Percentiles rank a stretch among this genome's conserved stretches.
Evolutionary conservation across 2,329 filamentous ascomycete genomes (phyloP).

Genomic region (Didymella segeticola): DNA sequence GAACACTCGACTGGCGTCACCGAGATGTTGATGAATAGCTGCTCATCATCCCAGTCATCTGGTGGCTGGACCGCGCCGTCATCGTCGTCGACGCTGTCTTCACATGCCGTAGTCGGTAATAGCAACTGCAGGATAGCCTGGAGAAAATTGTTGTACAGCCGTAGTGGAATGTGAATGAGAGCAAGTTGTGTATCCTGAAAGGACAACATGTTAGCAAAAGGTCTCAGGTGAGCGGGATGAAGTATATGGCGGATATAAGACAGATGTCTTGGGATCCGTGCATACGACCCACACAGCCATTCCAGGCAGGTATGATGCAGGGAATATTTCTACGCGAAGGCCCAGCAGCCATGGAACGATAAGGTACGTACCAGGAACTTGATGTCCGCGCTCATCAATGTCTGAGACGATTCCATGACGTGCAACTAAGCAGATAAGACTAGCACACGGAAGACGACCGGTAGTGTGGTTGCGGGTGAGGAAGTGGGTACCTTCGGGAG

Average conservation of each 20-base stretch:
- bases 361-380: conserved; percentile 55
- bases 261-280: conserved; percentile 32
- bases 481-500: conserved; percentile 37
- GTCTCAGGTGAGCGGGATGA: neutral
- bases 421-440: conserved; percentile 41
- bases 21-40: conserved; percentile 91
- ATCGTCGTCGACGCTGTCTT: conserved; percentile 28
- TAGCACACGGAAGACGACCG: conserved; percentile 34
- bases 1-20: conserved; percentile 93
- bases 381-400: conserved; percentile 56
- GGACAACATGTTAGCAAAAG: conserved; percentile 46
- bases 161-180: conserved; percentile 87
- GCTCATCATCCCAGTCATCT: conserved; percentile 59
- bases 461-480: conserved; percentile 38
- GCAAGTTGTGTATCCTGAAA: conserved; percentile 82
- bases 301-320: conserved; percentile 33
- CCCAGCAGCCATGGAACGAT: conserved; percentile 28
- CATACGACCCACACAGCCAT: conserved; percentile 36
- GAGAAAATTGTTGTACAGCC: conserved; percentile 77
- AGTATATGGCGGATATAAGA: conserved; percentile 32
- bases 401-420: conserved; percentile 55
- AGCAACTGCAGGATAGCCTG: conserved; percentile 88
- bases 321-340: conserved; percentile 21
- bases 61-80: conserved; percentile 44
- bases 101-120: conserved; percentile 64